These are phyloP conservation scores for Mollisia scopiformis DNA, from an alignment of 2,329 filamentous ascomycete species.

Conservation along the genomic window DNA sequence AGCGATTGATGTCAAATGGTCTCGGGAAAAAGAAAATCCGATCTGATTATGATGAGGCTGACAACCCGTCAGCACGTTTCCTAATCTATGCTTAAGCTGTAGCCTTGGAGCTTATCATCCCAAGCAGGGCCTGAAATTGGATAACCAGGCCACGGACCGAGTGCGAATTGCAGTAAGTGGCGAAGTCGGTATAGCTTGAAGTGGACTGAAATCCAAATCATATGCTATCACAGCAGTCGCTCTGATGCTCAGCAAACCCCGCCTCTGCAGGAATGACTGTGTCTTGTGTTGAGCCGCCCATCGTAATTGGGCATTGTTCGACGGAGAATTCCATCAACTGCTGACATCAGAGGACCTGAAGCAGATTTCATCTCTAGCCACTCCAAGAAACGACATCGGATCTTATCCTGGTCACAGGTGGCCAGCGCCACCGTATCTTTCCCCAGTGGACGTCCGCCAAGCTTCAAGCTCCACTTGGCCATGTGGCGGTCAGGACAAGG, in stretches of 20 bases:
- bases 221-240: background rate
- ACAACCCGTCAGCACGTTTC: background rate
- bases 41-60: background rate
- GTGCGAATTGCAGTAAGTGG: too few relatives aligned
- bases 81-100: too few relatives aligned
- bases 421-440: too few relatives aligned
- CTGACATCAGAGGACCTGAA: background rate
- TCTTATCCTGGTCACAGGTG: background rate
- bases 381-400: background rate
- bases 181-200: background rate
- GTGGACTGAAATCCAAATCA: background rate
- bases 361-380: background rate
- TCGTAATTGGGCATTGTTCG: background rate
- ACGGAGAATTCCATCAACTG: background rate
- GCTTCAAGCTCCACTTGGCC: background rate
- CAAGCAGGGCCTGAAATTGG: too few relatives aligned
- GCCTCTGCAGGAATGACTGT: background rate
- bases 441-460: background rate
- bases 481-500: background rate
- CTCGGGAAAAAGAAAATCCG: background rate
- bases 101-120: too few relatives aligned
- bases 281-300: background rate
- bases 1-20: background rate
- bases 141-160: too few relatives aligned
- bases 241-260: background rate